Evolutionary conservation across 2,329 filamentous ascomycete genomes (phyloP).

Genomic region (Cladorrhinum sp.): DNA sequence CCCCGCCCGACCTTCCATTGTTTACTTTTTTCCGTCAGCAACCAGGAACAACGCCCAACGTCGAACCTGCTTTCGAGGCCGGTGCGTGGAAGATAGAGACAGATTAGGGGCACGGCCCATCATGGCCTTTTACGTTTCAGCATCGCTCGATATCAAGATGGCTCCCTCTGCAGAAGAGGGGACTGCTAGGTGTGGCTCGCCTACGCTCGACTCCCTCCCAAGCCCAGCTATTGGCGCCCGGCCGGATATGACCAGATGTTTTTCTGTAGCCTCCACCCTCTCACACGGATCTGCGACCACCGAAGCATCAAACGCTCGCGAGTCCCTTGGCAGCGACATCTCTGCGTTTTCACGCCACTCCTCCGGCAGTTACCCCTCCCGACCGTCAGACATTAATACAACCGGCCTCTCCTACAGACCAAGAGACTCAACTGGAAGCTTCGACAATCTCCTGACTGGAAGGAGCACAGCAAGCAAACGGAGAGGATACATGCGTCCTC

Average conservation of each 20-base stretch:
- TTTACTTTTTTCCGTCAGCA: constrained; percentile 5
- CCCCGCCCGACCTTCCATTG: constrained; percentile 1
- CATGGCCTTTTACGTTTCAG: constrained; percentile 1
- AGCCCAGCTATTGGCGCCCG: constrained; percentile 60
- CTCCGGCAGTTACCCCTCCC: constrained; percentile 54
- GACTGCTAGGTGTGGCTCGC: constrained; percentile 53
- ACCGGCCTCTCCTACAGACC: constrained; percentile 32
- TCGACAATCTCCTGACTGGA: constrained; percentile 27
- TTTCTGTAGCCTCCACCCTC: constrained; percentile 60
- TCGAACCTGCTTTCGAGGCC: not conserved
- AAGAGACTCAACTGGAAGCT: constrained; percentile 47
- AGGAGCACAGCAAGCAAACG: constrained; percentile 44
- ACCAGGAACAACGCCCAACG: not conserved
- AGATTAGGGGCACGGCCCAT: not conserved
- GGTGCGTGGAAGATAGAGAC: not conserved
- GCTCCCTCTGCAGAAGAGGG: constrained; percentile 36
- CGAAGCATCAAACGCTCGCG: constrained; percentile 44
- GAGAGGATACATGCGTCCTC: constrained; percentile 82
- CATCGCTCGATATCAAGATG: constrained; percentile 30
- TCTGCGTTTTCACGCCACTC: constrained; percentile 60
- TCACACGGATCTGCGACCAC: constrained; percentile 53
- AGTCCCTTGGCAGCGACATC: constrained; percentile 52
- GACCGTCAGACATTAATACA: constrained; percentile 43
- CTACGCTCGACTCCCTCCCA: constrained; percentile 62
- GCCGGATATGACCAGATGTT: constrained; percentile 58